Percentiles rank a stretch among this genome's conserved stretches.
Conservation (phyloP, 495 filamentous ascomycete species). For the Penicillium robsamsonii region DNA sequence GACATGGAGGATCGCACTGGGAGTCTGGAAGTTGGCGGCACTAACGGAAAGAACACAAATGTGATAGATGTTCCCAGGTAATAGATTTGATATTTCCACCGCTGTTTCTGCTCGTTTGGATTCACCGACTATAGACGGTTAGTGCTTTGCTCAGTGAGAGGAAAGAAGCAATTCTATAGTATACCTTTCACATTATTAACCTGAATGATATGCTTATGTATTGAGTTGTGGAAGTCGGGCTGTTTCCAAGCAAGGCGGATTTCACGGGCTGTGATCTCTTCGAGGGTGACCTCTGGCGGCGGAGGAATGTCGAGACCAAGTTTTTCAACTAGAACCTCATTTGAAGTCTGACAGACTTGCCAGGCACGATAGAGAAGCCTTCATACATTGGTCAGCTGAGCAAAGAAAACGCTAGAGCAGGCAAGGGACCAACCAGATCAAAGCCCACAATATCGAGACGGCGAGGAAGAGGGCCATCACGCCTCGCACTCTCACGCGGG, state of each 20-base stretch:
- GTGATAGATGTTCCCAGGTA: constrained; percentile 85
- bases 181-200: constrained; percentile 89
- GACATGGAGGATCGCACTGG: constrained; percentile 79
- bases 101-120: constrained; percentile 81
- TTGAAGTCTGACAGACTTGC: constrained; percentile 83
- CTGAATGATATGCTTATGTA: constrained; percentile 84
- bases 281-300: constrained; percentile 86
- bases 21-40: constrained; percentile 84
- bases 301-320: constrained; percentile 91
- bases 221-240: constrained; percentile 70
- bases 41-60: constrained; percentile 88
- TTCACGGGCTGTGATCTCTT: constrained; percentile 80
- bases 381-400: constrained; percentile 2
- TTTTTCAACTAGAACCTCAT: constrained; percentile 83
- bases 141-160: constrained; percentile 3
- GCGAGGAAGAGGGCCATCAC: constrained; percentile 53
- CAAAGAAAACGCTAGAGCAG: not conserved
- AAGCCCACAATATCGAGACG: constrained; percentile 48
- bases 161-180: not conserved
- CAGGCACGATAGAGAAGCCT: constrained; percentile 82
- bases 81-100: constrained; percentile 80
- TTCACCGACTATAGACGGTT: constrained; percentile 67
- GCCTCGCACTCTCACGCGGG: constrained; percentile 49
- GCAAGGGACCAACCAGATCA: constrained; percentile 47
- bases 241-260: constrained; percentile 91